phyloP scores from a whole-genome alignment of 2,329 filamentous ascomycete species.

The Paecilomyces dactylethromorphus region DNA sequence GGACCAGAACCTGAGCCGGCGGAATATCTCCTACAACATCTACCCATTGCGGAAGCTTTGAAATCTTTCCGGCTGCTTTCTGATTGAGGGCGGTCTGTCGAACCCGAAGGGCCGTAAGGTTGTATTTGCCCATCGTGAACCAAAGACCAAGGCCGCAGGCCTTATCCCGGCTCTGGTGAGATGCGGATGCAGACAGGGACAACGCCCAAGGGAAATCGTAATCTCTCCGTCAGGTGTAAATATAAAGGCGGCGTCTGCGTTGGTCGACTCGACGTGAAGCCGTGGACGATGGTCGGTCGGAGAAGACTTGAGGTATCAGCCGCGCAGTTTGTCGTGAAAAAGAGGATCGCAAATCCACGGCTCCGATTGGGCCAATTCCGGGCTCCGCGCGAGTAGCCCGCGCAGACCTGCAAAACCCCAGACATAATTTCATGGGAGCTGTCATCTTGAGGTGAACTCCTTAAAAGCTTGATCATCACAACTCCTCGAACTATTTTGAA shows the following conservation, averaged over 20 bases:
- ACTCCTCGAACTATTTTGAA: neutral
- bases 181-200: neutral
- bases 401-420: conserved; percentile 6
- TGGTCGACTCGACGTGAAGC: neutral
- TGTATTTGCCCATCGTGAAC: conserved; percentile 39
- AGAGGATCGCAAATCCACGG: conserved; percentile 25
- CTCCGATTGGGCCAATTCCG: conserved; percentile 30
- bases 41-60: conserved; percentile 46
- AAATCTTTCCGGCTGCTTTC: conserved; percentile 28
- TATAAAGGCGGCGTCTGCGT: neutral
- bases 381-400: conserved; percentile 21
- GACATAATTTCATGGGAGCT: conserved; percentile 1
- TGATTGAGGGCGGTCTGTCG: conserved; percentile 36
- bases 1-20: conserved; percentile 53
- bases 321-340: conserved; percentile 21
- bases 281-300: neutral
- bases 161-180: neutral
- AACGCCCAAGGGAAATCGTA: neutral
- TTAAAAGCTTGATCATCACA: conserved; percentile 3
- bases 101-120: conserved; percentile 40
- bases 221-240: neutral
- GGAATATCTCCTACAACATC: conserved; percentile 51
- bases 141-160: neutral
- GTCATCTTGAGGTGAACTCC: neutral
- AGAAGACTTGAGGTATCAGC: neutral